Evolutionary conservation across 2,329 filamentous ascomycete species (phyloP).

Genomic region (Alternaria ventricosa): DNA sequence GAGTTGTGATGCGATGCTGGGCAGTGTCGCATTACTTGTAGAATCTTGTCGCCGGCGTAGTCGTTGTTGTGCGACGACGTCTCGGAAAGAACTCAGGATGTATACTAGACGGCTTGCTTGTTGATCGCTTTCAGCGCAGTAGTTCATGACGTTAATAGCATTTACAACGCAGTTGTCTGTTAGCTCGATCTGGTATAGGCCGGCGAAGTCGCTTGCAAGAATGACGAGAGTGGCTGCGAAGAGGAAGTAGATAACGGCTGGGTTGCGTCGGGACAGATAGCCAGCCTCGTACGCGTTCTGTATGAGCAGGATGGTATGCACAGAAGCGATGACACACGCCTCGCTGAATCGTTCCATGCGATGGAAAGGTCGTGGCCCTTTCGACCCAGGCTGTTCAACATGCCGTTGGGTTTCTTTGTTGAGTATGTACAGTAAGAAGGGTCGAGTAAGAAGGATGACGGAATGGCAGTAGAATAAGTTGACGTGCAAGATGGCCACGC

Average conservation of each 20-base stretch:
- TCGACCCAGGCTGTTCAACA: slow-evolving; percentile 32
- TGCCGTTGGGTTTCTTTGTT: slow-evolving; percentile 52
- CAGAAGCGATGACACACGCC: slow-evolving; percentile 51
- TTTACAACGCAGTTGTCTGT: slow-evolving; percentile 48
- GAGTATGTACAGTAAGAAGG: slow-evolving; percentile 67
- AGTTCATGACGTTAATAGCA: slow-evolving; percentile 49
- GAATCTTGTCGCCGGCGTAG: slow-evolving; percentile 34
- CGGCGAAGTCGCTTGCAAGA: slow-evolving; percentile 50
- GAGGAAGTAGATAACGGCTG: slow-evolving; percentile 51
- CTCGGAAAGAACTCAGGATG: slow-evolving; percentile 48
- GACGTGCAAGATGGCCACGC: slow-evolving; percentile 66
- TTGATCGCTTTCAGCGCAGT: slow-evolving; percentile 50
- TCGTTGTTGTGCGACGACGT: slow-evolving; percentile 45
- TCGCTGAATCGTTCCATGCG: slow-evolving; percentile 58
- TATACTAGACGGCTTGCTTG: slow-evolving; percentile 49
- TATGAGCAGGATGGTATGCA: slow-evolving; percentile 50
- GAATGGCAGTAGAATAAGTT: slow-evolving; percentile 69
- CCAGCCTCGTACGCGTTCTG: slow-evolving; percentile 52
- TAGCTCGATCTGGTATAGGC: slow-evolving; percentile 41
- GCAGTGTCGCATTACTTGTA: slow-evolving; percentile 29
- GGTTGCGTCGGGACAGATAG: slow-evolving; percentile 49
- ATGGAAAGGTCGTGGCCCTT: slow-evolving; percentile 37
- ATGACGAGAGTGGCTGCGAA: slow-evolving; percentile 51
- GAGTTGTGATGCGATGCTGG: slow-evolving; percentile 44
- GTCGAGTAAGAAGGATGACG: slow-evolving; percentile 67